phyloP scores from a whole-genome alignment of 139 green algal genomes.

The Chlamydomonas sp. region DNA sequence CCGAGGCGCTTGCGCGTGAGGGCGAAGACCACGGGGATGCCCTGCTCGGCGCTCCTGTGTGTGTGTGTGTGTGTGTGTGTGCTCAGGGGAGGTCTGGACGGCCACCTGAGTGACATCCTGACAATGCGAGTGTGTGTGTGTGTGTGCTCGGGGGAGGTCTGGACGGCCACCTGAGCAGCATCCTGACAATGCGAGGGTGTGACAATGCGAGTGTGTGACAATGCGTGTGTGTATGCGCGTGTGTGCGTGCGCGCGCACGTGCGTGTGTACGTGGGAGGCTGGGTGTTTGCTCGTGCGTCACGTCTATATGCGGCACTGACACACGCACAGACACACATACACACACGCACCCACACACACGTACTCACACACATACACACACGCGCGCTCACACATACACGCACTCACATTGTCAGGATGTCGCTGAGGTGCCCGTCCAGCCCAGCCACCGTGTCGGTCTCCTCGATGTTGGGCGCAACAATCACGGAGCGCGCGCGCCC shows the following conservation, averaged over 20 bases:
- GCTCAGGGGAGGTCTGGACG: not conserved
- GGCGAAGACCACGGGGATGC: constrained; percentile 57
- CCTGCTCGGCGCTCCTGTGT: constrained; percentile 21
- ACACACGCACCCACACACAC: not conserved
- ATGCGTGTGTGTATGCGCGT: not conserved
- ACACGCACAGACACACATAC: not conserved
- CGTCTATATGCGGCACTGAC: not conserved
- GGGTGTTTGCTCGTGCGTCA: not conserved
- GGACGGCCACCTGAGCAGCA: too few relatives aligned
- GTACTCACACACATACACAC: not conserved
- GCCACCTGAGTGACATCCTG: not conserved
- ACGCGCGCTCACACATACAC: not conserved
- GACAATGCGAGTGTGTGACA: not conserved
- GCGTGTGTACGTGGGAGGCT: not conserved
- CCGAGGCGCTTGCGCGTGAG: constrained; percentile 74
- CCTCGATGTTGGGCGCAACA: constrained; percentile 69
- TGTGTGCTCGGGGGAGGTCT: not conserved
- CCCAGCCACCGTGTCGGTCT: constrained; percentile 39
- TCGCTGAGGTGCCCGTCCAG: constrained; percentile 46
- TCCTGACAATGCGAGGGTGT: not conserved
- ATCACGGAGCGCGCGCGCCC: constrained; percentile 45
- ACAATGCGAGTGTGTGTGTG: not conserved
- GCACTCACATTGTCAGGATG: constrained; percentile 37
- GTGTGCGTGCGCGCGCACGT: not conserved
- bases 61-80: not conserved